These are phyloP conservation scores for Globisporangium uncinulatum DNA, from an alignment of 352 stramenopile genomes.

Conservation along the genomic window DNA sequence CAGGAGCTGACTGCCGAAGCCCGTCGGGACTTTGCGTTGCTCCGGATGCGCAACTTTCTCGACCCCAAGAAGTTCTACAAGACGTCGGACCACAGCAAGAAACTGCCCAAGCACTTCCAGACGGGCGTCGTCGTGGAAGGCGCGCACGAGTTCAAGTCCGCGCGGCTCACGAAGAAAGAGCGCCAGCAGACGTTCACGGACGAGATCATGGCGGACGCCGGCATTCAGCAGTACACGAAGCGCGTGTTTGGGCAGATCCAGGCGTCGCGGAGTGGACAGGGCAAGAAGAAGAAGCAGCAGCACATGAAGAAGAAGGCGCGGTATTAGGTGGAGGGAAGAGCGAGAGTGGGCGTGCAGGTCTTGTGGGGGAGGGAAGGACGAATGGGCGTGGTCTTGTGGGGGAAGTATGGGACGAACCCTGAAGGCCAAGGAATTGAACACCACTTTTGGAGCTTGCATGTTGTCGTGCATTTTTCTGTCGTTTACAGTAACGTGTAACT, in stretches of 20 bases:
- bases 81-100: constrained; percentile 78
- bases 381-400: too few relatives aligned
- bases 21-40: constrained; percentile 87
- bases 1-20: constrained; percentile 86
- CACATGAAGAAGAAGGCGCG: constrained; percentile 14
- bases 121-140: constrained; percentile 92
- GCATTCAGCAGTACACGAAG: constrained; percentile 82
- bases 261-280: constrained; percentile 28
- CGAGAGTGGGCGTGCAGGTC: not conserved
- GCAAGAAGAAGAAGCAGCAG: constrained; percentile 65
- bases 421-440: not conserved
- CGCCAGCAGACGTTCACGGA: constrained; percentile 91
- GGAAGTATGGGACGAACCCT: too few relatives aligned
- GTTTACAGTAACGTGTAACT: not conserved
- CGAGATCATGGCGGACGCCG: constrained; percentile 91
- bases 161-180: constrained; percentile 90
- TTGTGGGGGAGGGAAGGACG: not conserved
- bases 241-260: constrained; percentile 80
- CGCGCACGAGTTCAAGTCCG: constrained; percentile 85
- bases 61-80: constrained; percentile 98
- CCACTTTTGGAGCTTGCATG: not conserved
- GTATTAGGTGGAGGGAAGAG: constrained; percentile 2
- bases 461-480: not conserved
- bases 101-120: constrained; percentile 88
- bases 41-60: constrained; percentile 94